phyloP scores from a whole-genome alignment of 352 stramenopile genomes.

The Lagenidium giganteum region DNA sequence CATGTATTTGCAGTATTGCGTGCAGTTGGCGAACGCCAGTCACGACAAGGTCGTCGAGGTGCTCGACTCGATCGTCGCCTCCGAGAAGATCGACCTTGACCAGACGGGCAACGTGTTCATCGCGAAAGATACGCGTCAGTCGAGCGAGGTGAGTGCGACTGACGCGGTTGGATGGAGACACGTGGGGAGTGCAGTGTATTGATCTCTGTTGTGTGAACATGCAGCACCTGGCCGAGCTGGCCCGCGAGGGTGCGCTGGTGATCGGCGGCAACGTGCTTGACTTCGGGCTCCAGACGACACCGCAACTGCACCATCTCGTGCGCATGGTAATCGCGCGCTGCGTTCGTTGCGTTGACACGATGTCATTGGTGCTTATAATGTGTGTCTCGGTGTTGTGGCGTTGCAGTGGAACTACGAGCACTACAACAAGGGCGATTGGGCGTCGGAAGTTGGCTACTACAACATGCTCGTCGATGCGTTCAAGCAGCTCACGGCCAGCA shows the following conservation, averaged over 20 bases:
- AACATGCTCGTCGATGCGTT: conserved; percentile 93
- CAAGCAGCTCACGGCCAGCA: conserved; percentile 77
- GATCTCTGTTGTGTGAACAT: too few relatives aligned
- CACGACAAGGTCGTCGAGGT: conserved; percentile 83
- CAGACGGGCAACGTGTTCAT: conserved; percentile 85
- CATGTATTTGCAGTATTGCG: conserved; percentile 46
- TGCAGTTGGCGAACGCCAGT: conserved; percentile 74
- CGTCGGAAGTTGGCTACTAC: conserved; percentile 93
- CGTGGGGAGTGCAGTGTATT: too few relatives aligned
- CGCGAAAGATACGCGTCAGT: conserved; percentile 91
- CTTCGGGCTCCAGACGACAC: conserved; percentile 96
- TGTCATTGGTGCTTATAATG: too few relatives aligned
- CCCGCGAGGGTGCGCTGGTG: conserved; percentile 83
- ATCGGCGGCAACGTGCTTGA: conserved; percentile 90
- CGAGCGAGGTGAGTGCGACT: conserved; percentile 56
- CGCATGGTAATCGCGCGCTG: conserved; percentile 63
- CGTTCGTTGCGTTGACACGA: not conserved
- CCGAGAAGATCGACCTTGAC: conserved; percentile 81
- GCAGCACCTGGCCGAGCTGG: conserved; percentile 79
- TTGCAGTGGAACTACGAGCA: conserved; percentile 82
- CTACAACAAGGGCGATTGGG: conserved; percentile 86
- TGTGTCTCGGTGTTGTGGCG: conserved; percentile 1
- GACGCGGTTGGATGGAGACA: too few relatives aligned
- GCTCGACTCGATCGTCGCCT: conserved; percentile 58
- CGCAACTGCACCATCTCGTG: conserved; percentile 97